Evolutionary conservation across 225 moss, liverwort and hornwort species (phyloP).

Genomic region (Neckera pumila): DNA sequence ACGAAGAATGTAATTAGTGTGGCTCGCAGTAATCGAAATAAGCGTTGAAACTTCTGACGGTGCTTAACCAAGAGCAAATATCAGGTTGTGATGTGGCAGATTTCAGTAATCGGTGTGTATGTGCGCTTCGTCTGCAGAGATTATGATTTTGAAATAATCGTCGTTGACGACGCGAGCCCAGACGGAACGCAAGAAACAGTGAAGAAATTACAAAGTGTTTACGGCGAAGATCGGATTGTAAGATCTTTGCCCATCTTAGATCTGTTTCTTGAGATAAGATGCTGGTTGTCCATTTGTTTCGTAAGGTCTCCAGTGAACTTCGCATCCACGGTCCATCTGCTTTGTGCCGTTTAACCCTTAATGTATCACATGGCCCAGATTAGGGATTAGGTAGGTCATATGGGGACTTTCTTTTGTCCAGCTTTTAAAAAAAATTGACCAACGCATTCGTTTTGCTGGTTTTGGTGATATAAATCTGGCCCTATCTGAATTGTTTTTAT

Average conservation of each 20-base stretch:
- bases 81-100: not conserved
- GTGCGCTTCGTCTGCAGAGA: slow-evolving; percentile 30
- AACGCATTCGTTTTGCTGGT: not conserved
- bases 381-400: not conserved
- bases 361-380: not conserved
- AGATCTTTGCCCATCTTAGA: not conserved
- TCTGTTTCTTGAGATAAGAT: not conserved
- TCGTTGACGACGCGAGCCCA: slow-evolving; percentile 89
- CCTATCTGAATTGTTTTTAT: not conserved
- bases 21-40: not conserved
- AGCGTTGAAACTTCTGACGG: not conserved
- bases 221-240: slow-evolving; percentile 73
- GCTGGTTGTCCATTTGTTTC: slow-evolving; percentile 2
- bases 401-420: not conserved
- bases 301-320: not conserved
- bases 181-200: slow-evolving; percentile 84
- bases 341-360: not conserved
- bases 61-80: not conserved
- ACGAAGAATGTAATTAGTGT: not conserved
- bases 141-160: slow-evolving; percentile 68
- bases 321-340: not conserved
- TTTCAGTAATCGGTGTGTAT: not conserved
- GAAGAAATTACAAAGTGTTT: slow-evolving; percentile 57
- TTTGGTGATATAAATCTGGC: not conserved
- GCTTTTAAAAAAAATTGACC: not conserved